Conservation (phyloP, 2,329 filamentous ascomycete species). For the Xylariomycetidae sp. region DNA sequence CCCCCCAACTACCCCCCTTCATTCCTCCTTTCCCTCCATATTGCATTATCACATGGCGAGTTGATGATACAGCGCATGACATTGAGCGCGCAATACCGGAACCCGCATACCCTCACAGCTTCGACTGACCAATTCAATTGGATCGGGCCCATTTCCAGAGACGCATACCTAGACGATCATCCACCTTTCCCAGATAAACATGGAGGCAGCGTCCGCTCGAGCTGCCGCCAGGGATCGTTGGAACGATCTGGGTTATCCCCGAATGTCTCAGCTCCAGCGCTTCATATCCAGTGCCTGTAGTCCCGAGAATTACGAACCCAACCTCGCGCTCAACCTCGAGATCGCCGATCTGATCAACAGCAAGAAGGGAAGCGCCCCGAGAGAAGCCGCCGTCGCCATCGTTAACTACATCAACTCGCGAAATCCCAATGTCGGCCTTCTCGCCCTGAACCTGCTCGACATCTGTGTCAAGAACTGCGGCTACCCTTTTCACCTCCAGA, state of each 20-base stretch:
- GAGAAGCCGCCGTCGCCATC: constrained; percentile 89
- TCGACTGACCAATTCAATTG: too few species aligned
- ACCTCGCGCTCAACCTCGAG: constrained; percentile 92
- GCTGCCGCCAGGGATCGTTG: constrained; percentile 95
- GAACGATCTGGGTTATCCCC: constrained; percentile 72
- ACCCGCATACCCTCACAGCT: too few species aligned
- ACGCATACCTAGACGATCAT: too few species aligned
- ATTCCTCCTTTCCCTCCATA: too few species aligned
- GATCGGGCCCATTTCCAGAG: too few species aligned
- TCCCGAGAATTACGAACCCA: constrained; percentile 95
- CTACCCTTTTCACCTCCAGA: constrained; percentile 97
- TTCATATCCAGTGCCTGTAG: constrained; percentile 96
- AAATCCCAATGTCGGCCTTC: constrained; percentile 88
- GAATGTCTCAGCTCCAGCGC: constrained; percentile 83
- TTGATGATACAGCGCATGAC: constrained; percentile 3
- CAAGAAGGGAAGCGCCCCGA: constrained; percentile 93
- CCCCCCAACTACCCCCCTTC: too few species aligned
- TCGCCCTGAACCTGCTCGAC: constrained; percentile 88
- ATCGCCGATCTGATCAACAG: constrained; percentile 94
- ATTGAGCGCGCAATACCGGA: too few species aligned
- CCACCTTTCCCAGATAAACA: too few species aligned
- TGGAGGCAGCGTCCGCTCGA: constrained; percentile 95
- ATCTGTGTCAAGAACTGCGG: constrained; percentile 99
- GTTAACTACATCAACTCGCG: constrained; percentile 95
- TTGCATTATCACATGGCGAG: constrained; percentile 3